Evolutionary conservation across 345 rosid species (phyloP), one percentile per base, ranked within the genome.

Genomic region (Pseudoturritis turrita): DNA sequence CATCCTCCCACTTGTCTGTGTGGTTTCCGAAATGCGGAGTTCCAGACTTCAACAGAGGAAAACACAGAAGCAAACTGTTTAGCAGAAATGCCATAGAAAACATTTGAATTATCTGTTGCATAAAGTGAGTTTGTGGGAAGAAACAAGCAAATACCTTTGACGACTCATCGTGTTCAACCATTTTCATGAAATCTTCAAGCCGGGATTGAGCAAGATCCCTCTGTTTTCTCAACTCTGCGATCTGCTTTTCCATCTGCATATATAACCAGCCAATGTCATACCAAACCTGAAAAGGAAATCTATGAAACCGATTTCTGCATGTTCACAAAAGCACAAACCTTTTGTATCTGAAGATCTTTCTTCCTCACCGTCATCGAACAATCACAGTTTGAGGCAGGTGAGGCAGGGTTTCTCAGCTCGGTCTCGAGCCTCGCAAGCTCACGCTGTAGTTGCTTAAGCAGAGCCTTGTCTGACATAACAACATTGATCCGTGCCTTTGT

Each of bases 401-500:
- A 75, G 62, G 69, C 82, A 65, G 97, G 96, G 83, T 68, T 75
- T 81, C 83, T 88, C 69, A 95, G 78, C 82, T 95, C 98, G 23
- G 86, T 84, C 81, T 95, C 99, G 69, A 95, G 75, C 76, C 96
- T 86, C 31, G 96, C 96, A 75, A 95, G 62, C 73, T 95, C 99
- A 59, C 64, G 87, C 62, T 91, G 96, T 82, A 95, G 82, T 74
- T 91, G 99, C 85, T 95, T 89, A 43, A 95, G 93, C 73, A 95
- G 65, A 46, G 96, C 96, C 86, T 89, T 95, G 70, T 95, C 99
- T 60, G 99, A 95, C 97, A 95, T 89, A 74, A 91, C 99, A 35
- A 95, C 93, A 78, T 95, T 95, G 68, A 95, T 93, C 61, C 88
- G 96, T 13, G 97, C 97, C 79, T 88, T 95, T 39, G 97, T 95